Base-by-base conservation (phyloP, 2,329 filamentous ascomycete species). In the Aureobasidium mangrovei region DNA sequence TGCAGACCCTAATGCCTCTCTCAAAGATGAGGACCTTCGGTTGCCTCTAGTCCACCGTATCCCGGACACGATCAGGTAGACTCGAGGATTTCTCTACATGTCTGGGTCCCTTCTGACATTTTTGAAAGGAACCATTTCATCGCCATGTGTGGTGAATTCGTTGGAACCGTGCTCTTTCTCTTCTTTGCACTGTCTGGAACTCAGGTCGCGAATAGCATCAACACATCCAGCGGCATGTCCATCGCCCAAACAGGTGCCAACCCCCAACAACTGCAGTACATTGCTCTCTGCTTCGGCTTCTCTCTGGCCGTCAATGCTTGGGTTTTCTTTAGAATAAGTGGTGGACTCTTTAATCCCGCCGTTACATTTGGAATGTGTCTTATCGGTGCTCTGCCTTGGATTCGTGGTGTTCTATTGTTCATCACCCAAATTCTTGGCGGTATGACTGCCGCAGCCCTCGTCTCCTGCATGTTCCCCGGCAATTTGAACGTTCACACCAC, bases 131-230 rank as follows among this genome's bases (percentile, higher is more conserved):
- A 54, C 43, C 64, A 67, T 49, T 62, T 66, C 56, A 59, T 67
- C 9, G 65, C 65, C 28, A 60, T 64, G 53, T 56, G 56, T 38
- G 69, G 68, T 53, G 72, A 74, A 52, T 73, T 70, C 44, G 69
- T 73, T 6, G 72, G 72, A 28, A 74, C 72, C 0, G 68, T 70
- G 6, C 67, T 74, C 56, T 74, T 75, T 53, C 65, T 75, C 32
- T 74, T 69, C 64, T 72, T 75, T 51, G 72, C 72, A 12, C 68
- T 75, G 39, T 64, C 65, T 1, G 72, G 70, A 4, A 71, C 72
- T 1, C 72, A 74, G 53, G 70, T 73, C n/a, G 72, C 72, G 26
- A 74, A 74, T 59, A 70, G 63, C 59, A 60, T 66, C 48, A 56
- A 64, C 43, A 60, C 59, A 6, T 63, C 61, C 3, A 57, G 59